Base-by-base conservation (phyloP, 768 basidiomycete species). In the Termitomyces eurrhizus region DNA sequence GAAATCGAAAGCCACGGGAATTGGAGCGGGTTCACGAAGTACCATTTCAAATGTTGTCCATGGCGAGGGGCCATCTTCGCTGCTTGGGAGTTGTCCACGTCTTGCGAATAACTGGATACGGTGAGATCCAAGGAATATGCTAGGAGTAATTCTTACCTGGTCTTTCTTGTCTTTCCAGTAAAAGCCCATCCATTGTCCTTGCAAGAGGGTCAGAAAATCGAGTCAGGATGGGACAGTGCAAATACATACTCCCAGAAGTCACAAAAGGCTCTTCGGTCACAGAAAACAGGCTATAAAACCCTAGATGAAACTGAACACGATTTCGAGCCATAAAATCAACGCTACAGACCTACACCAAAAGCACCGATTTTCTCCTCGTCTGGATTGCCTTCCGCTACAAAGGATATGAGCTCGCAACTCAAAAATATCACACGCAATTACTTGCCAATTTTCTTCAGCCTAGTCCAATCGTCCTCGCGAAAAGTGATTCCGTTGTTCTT, bases 141-240 rank as follows among this genome's bases (percentile, higher is more conserved):
- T 13, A 6, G 36, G 8, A 42, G 24, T 29, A 41, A 21, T 7
- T 58, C 71, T 39, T 64, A 88, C 88, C 77, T 95, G 93, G 68
- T 95, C 93, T 67, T 90, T 92, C 66, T 89, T 90, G 67, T 91
- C 92, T 70, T 93, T 95, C 93, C 93, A 98, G 70, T 95, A 92
- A 71, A 97, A 98, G 0, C 87, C 89, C 94, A 96, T 96, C 86
- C 93, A 94, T 68, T 90, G 84, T 36, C 86, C 93, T 83, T 53
- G 69, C 62, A 52, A 72, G 44, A 62, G 35, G 12, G 57, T 71
- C 60, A 74, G 72, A 32, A 59, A 24, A 14, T 21, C 39, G 32
- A 75, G 59, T 9, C 39, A 56, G 61, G 66, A 55, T 66, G 13
- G 70, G 58, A 71, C 66, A 36, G 45, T 48, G 21, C 37, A 12